Evolutionary conservation across 106 monocot species (phyloP).

Genomic region (Dendrobium chrysotoxum): DNA sequence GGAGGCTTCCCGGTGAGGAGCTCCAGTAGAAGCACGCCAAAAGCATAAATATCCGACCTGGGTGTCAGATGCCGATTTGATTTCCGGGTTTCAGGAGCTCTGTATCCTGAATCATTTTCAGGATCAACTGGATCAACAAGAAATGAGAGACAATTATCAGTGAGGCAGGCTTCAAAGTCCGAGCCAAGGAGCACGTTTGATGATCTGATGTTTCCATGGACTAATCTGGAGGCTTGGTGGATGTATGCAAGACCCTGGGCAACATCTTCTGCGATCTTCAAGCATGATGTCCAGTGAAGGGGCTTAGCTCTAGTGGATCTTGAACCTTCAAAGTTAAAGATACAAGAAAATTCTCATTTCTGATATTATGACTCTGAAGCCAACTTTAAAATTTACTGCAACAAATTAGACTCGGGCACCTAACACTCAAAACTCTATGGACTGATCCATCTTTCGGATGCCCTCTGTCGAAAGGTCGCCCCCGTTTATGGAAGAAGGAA

Average conservation of each 20-base stretch:
- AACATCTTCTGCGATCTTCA: slow-evolving; percentile 92
- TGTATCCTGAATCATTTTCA: slow-evolving; percentile 32
- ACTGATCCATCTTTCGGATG: no score
- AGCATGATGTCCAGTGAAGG: slow-evolving; percentile 92
- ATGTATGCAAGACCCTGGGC: slow-evolving; percentile 86
- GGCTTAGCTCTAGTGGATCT: slow-evolving; percentile 67
- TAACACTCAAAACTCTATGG: no score
- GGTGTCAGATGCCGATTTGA: slow-evolving; percentile 43
- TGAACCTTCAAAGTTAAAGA: slow-evolving; percentile 40
- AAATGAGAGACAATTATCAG: slow-evolving; percentile 65
- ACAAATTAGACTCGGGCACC: no score
- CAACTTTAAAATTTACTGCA: no score
- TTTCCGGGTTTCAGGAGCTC: slow-evolving; percentile 66
- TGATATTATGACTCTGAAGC: neutral
- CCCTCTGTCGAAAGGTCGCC: no score
- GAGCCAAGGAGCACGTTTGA: slow-evolving; percentile 84
- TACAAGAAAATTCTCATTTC: neutral
- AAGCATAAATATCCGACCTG: slow-evolving; percentile 82
- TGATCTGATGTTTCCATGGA: slow-evolving; percentile 82
- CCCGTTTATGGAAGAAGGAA: no score
- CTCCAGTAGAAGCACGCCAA: slow-evolving; percentile 74
- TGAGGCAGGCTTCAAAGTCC: slow-evolving; percentile 88
- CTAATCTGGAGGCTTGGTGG: slow-evolving; percentile 79
- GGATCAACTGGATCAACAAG: slow-evolving; percentile 45
- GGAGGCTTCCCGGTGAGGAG: slow-evolving; percentile 75